Percentiles rank a stretch among this genome's conserved stretches.
Evolutionary conservation across 73 alveolate genomes (phyloP).

Genomic region (Symbiodinium natans): DNA sequence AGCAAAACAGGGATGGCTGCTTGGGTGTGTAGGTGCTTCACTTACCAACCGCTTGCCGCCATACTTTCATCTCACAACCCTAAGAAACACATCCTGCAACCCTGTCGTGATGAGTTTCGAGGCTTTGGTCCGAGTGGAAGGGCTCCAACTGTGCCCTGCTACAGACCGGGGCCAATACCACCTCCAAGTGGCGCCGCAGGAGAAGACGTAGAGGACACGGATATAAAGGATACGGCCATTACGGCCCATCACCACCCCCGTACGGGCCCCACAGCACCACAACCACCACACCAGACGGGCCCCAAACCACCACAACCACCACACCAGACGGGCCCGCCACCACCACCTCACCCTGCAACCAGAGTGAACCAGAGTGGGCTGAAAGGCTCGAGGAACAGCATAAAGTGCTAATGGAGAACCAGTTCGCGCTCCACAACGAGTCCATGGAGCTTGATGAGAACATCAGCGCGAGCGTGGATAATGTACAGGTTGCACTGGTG

Average conservation of each 20-base stretch:
- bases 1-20: background rate
- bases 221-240: background rate
- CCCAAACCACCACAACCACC: too few relatives aligned
- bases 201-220: background rate
- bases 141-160: background rate
- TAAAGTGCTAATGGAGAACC: background rate
- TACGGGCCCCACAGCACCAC: too few relatives aligned
- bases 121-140: background rate
- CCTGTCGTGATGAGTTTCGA: background rate
- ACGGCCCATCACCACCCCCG: background rate
- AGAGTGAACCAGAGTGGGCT: background rate
- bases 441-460: background rate
- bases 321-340: too few relatives aligned
- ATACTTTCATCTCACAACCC: background rate
- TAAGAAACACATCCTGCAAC: background rate
- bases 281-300: too few relatives aligned
- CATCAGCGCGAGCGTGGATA: background rate
- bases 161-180: background rate
- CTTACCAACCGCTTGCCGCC: background rate
- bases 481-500: background rate
- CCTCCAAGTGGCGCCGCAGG: background rate
- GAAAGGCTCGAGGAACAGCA: background rate
- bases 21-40: background rate
- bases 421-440: background rate
- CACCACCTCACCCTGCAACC: too few relatives aligned